phyloP scores from a whole-genome alignment of 148 eudicot species.

The Cornus suecica region DNA sequence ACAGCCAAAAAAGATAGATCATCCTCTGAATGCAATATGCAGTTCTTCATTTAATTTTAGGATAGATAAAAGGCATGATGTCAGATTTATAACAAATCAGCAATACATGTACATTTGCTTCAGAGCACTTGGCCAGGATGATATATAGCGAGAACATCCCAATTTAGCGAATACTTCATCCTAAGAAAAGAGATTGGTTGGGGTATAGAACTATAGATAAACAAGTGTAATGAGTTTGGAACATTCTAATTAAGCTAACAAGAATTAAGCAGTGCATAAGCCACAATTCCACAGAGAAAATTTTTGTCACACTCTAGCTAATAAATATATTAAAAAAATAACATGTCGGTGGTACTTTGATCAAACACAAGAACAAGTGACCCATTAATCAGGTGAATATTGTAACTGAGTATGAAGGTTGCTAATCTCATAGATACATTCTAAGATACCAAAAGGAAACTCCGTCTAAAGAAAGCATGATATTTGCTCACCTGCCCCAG shows the following conservation, averaged over 20 bases:
- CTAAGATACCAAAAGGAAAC: background rate
- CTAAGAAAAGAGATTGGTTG: background rate
- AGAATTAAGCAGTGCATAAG: background rate
- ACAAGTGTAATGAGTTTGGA: background rate
- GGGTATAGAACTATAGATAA: background rate
- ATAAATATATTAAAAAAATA: too few species aligned
- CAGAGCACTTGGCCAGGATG: background rate
- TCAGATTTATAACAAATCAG: background rate
- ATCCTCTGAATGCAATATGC: background rate
- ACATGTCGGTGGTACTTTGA: background rate
- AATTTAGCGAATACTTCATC: background rate
- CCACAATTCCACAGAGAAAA: background rate
- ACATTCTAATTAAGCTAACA: constrained; percentile 1
- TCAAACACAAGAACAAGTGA: background rate
- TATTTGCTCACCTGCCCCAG: constrained; percentile 75
- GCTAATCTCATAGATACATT: background rate
- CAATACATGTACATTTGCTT: background rate
- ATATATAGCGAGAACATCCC: background rate
- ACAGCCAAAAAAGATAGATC: background rate
- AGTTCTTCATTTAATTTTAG: background rate
- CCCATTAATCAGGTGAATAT: background rate
- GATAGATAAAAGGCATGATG: background rate
- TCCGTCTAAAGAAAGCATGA: background rate
- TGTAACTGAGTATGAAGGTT: background rate
- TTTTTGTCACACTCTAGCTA: background rate